These are phyloP conservation scores for Leccinum pachyderme DNA, from an alignment of 1,284 basidiomycete species.

Conservation along the genomic window DNA sequence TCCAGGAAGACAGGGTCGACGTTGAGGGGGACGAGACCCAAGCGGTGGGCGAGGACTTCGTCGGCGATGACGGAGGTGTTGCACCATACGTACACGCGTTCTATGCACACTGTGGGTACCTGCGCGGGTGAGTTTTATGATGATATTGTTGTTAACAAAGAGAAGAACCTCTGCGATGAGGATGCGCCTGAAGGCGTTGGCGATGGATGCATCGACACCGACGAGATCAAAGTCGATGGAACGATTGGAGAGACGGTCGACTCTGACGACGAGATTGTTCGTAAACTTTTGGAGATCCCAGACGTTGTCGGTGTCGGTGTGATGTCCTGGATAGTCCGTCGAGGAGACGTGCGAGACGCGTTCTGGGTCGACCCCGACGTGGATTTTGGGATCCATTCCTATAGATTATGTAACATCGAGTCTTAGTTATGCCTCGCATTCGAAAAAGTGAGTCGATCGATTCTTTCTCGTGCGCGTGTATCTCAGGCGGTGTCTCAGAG, in stretches of 20 bases:
- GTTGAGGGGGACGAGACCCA: constrained; percentile 89
- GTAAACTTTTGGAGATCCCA: constrained; percentile 81
- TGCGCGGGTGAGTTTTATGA: constrained; percentile 31
- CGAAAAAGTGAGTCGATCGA: constrained; percentile 59
- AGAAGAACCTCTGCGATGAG: constrained; percentile 80
- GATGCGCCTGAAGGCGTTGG: constrained; percentile 91
- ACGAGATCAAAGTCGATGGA: constrained; percentile 94
- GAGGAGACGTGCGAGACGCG: constrained; percentile 75
- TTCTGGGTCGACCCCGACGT: constrained; percentile 66
- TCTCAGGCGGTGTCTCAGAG: constrained; percentile 46
- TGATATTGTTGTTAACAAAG: background rate
- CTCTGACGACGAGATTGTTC: constrained; percentile 70
- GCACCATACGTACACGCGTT: constrained; percentile 92
- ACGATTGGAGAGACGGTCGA: constrained; percentile 77
- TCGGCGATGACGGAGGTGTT: constrained; percentile 96
- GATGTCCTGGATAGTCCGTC: constrained; percentile 86
- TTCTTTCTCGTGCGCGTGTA: constrained; percentile 4
- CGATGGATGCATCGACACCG: constrained; percentile 94
- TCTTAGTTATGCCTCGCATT: constrained; percentile 58
- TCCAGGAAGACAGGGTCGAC: constrained; percentile 76
- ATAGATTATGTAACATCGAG: constrained; percentile 21
- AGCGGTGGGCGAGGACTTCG: constrained; percentile 88
- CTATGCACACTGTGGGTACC: constrained; percentile 93
- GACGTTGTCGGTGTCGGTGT: constrained; percentile 78
- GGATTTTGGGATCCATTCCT: constrained; percentile 38